Conservation (phyloP, 345 rosid species). For the Dovyalis caffra region DNA sequence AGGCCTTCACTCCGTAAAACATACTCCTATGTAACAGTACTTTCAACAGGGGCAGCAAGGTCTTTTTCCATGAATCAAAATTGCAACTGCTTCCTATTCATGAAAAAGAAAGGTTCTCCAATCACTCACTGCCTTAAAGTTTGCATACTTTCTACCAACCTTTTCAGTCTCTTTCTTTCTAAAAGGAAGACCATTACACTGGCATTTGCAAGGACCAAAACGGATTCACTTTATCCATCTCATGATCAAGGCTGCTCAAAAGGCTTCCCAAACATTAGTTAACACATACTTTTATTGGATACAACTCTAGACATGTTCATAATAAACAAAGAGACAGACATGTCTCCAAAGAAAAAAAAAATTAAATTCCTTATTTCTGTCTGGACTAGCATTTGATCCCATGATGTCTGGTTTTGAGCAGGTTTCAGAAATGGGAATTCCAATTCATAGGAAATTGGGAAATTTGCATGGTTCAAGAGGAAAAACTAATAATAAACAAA, state of each 20-base stretch:
- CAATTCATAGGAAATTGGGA: constrained; percentile 20
- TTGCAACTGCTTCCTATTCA: background rate
- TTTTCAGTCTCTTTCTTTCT: constrained; percentile 13
- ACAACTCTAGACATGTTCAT: background rate
- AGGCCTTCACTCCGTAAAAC: background rate
- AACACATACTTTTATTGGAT: background rate
- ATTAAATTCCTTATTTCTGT: background rate
- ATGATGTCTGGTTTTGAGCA: constrained; percentile 39
- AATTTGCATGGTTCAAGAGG: constrained; percentile 29
- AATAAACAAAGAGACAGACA: too few species aligned
- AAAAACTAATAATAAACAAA: background rate
- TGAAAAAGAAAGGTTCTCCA: constrained; percentile 3
- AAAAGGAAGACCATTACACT: constrained; percentile 19
- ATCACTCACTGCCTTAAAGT: constrained; percentile 26
- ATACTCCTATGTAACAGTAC: background rate
- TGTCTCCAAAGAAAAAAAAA: background rate
- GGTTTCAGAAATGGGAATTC: constrained; percentile 13
- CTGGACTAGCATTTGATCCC: constrained; percentile 45
- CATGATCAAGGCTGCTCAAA: constrained; percentile 17
- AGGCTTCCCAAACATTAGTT: constrained; percentile 1
- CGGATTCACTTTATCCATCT: constrained; percentile 16
- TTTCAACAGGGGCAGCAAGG: background rate
- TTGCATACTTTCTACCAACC: constrained; percentile 13
- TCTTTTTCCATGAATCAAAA: background rate
- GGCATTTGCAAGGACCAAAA: constrained; percentile 25